These are phyloP conservation scores for Lasiodiplodia theobromae DNA, from an alignment of 2,329 filamentous ascomycete genomes.

Conservation along the genomic window DNA sequence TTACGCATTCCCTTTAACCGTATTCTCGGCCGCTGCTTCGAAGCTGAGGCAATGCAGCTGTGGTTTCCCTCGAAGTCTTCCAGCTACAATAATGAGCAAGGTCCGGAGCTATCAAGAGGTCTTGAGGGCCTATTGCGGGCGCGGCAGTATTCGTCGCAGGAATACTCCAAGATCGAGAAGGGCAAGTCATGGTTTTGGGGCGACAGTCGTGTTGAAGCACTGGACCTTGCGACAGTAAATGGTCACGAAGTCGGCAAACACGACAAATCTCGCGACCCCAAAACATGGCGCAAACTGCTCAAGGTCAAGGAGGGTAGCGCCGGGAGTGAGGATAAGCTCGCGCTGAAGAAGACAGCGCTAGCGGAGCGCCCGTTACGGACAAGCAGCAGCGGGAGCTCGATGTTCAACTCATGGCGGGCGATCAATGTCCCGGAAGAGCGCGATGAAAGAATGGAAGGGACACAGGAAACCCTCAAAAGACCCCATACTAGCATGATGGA, in stretches of 20 bases:
- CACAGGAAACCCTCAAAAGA: slow-evolving; percentile 4
- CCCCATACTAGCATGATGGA: not conserved
- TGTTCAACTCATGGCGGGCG: slow-evolving; percentile 9
- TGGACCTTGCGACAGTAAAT: slow-evolving; percentile 63
- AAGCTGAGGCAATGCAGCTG: slow-evolving; percentile 56
- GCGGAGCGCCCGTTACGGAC: slow-evolving; percentile 12
- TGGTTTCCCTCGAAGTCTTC: slow-evolving; percentile 47
- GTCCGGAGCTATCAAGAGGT: slow-evolving; percentile 42
- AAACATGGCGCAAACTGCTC: slow-evolving; percentile 56
- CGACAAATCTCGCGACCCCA: slow-evolving; percentile 54
- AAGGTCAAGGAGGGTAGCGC: slow-evolving; percentile 51
- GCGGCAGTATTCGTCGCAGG: slow-evolving; percentile 53
- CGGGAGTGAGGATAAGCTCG: slow-evolving; percentile 29
- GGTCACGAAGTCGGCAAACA: slow-evolving; percentile 58
- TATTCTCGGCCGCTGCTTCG: slow-evolving; percentile 62
- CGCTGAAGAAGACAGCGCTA: slow-evolving; percentile 11
- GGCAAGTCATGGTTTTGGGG: slow-evolving; percentile 64
- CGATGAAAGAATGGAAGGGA: not conserved
- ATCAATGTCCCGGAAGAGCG: slow-evolving; percentile 8
- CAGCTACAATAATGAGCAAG: slow-evolving; percentile 9
- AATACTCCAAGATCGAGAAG: slow-evolving; percentile 47
- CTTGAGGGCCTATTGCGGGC: slow-evolving; percentile 54
- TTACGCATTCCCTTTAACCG: slow-evolving; percentile 59
- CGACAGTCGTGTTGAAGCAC: slow-evolving; percentile 62
- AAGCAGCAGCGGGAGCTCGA: slow-evolving; percentile 4